phyloP scores from a whole-genome alignment of 257 asterid genomes.

The Cordia subcordata region DNA sequence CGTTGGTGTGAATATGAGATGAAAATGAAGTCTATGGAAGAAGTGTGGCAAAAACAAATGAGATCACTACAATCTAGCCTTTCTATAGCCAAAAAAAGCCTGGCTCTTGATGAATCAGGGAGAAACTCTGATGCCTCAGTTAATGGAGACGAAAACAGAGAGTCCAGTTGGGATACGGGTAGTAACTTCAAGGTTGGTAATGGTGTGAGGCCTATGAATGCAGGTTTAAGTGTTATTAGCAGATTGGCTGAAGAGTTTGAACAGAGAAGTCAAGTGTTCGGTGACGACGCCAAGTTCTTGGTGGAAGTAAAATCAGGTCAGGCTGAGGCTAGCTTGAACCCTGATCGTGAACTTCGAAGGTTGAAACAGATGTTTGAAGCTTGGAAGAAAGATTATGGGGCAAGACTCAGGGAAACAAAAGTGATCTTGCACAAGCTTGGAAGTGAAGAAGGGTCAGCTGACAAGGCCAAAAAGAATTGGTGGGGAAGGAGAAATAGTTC shows the following conservation, averaged over 20 bases:
- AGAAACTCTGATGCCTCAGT: conserved; percentile 79
- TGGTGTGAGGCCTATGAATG: conserved; percentile 50
- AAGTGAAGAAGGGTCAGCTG: conserved; percentile 54
- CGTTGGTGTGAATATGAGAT: conserved; percentile 96
- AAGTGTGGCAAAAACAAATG: conserved; percentile 98
- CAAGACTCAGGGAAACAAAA: conserved; percentile 86
- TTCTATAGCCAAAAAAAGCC: conserved; percentile 84
- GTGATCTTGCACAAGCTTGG: conserved; percentile 77
- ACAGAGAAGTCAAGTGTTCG: conserved; percentile 90
- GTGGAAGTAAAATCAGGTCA: conserved; percentile 95
- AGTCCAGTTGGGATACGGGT: conserved; percentile 58
- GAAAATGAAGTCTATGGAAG: conserved; percentile 98
- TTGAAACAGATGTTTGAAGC: conserved; percentile 86
- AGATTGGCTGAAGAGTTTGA: conserved; percentile 91
- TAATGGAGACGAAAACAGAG: conserved; percentile 54
- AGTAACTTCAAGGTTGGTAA: conserved; percentile 44
- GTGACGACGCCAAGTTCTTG: conserved; percentile 91
- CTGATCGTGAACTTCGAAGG: conserved; percentile 78
- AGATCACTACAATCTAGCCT: conserved; percentile 96
- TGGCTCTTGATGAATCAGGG: conserved; percentile 63
- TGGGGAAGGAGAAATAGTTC: conserved; percentile 88
- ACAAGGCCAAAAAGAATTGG: conserved; percentile 77
- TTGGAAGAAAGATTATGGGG: conserved; percentile 92
- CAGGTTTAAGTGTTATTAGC: conserved; percentile 69
- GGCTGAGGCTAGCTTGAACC: conserved; percentile 74